A percentile compares a stretch with the other conserved stretches of the same genome.
Conservation (phyloP, 2,329 filamentous ascomycete genomes). For the Leptodontidium sp. region DNA sequence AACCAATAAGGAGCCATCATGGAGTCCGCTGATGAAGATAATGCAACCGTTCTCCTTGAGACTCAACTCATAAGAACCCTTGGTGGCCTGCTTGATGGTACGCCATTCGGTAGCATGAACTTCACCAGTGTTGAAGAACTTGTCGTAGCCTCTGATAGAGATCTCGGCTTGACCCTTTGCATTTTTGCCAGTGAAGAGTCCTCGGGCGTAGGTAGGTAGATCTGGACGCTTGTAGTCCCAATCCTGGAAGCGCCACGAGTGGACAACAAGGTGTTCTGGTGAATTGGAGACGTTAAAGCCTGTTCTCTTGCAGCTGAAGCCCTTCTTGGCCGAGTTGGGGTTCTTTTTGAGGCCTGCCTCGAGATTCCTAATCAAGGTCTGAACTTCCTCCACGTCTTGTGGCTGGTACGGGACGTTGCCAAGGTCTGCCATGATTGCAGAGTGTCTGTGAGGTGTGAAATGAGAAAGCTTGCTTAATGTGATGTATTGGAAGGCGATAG, state of each 20-base stretch:
- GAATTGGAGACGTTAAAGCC: conserved; percentile 74
- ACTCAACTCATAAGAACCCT: conserved; percentile 91
- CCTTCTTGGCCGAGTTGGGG: conserved; percentile 63
- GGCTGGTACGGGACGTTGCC: conserved; percentile 65
- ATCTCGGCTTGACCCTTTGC: conserved; percentile 76
- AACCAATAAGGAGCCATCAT: conserved; percentile 89
- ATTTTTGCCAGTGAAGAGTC: conserved; percentile 86
- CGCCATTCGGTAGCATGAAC: conserved; percentile 83
- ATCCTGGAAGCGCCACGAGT: conserved; percentile 93
- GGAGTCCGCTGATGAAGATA: conserved; percentile 92
- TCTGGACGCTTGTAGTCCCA: conserved; percentile 93
- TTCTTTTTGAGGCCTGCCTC: conserved; percentile 71
- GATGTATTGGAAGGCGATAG: conserved; percentile 16
- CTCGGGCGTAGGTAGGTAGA: conserved; percentile 90
- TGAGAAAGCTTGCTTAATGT: conserved; percentile 5
- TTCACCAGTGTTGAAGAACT: conserved; percentile 96
- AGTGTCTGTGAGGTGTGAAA: conserved; percentile 22
- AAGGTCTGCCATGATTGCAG: conserved; percentile 58
- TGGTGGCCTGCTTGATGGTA: conserved; percentile 77
- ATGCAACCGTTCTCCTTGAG: conserved; percentile 99
- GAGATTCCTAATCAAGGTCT: conserved; percentile 57
- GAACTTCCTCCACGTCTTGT: conserved; percentile 75
- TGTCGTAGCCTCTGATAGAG: conserved; percentile 91
- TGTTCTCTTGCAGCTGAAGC: conserved; percentile 81
- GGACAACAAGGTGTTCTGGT: conserved; percentile 71